phyloP scores from a whole-genome alignment of 1,284 basidiomycete genomes.

The Quambalaria eucalypti region DNA sequence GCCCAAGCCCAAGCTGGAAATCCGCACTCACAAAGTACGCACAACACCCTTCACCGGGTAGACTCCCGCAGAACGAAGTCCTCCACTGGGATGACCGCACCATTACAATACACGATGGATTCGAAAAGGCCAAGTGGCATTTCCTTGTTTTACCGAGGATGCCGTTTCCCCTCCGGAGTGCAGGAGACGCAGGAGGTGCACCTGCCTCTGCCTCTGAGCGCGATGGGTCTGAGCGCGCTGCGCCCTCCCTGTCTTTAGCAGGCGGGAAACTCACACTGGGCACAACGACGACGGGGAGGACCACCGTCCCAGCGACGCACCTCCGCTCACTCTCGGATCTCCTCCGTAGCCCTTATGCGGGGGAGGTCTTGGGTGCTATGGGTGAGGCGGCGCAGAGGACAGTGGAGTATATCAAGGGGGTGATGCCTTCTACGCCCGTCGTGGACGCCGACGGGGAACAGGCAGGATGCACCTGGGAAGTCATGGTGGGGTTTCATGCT shows the following conservation, averaged over 20 bases:
- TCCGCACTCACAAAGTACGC: constrained; percentile 6
- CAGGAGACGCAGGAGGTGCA: constrained; percentile 1
- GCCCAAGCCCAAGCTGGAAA: too few relatives aligned
- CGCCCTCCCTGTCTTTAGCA: neutral
- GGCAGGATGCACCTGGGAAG: constrained; percentile 17
- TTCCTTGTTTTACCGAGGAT: constrained; percentile 18
- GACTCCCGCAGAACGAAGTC: neutral
- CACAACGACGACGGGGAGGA: neutral
- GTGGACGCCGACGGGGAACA: constrained; percentile 1
- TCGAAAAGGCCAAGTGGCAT: constrained; percentile 57
- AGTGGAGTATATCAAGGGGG: constrained; percentile 57
- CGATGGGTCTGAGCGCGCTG: neutral
- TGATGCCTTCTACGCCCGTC: constrained; percentile 64
- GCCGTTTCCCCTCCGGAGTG: neutral
- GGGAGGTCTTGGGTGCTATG: constrained; percentile 19
- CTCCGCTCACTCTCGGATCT: constrained; percentile 20
- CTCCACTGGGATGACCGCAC: constrained; percentile 58
- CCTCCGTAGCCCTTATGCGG: constrained; percentile 25
- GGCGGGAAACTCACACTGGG: neutral
- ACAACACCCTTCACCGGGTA: neutral
- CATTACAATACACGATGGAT: constrained; percentile 72
- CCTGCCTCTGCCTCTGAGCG: neutral
- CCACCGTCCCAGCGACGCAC: constrained; percentile 18
- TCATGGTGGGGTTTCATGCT: constrained; percentile 69
- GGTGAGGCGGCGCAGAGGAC: constrained; percentile 13